Evolutionary conservation across 2,329 filamentous ascomycete species (phyloP), one percentile per base, ranked within the genome.

Genomic region (Claviceps digitariae): DNA sequence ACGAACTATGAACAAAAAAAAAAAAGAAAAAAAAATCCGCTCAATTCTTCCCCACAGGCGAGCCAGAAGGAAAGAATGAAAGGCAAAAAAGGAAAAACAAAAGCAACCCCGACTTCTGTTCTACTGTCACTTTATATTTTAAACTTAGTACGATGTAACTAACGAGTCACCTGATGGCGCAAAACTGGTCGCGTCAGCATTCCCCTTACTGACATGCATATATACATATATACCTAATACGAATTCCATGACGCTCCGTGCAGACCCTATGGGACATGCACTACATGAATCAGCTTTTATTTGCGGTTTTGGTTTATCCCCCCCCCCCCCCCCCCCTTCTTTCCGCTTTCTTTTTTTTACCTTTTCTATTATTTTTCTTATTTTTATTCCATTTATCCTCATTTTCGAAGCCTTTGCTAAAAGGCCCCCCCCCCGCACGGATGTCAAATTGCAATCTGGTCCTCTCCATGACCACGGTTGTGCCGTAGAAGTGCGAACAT

Each of bases 371-470:
- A 38, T 17, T 3, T 12, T 15, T 47, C 3, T 20, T 36, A 12
- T n/a, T n/a, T 10, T 29, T n/a, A 5, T 48, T 20, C 8, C 6
- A 23, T 1, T 2, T 17, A 12, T 38, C 20, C 13, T 17, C 34
- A 60, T 34, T 34, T 10, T 10, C 31, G 5, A 34, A 12, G n/a
- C n/a, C n/a, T n/a, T n/a, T n/a, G n/a, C n/a, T n/a, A n/a, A n/a
- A n/a, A n/a, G n/a, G n/a, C n/a, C 10, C 2, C 9, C 5, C 2
- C 31, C 6, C 72, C 91, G 90, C 90, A 95, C 87, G 86, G 87
- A 95, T 95, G 90, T 96, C 90, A 95, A 95, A 95, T 95, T 96
- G 83, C 90, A 93, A 91, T 86, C 76, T 81, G 81, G 84, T 83
- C 83, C 70, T 69, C 68, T 67, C 69, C 72, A 83, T 95, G 87